These are phyloP conservation scores for Neonothopanus nambi DNA, from an alignment of 1,284 basidiomycete genomes.

Conservation along the genomic window DNA sequence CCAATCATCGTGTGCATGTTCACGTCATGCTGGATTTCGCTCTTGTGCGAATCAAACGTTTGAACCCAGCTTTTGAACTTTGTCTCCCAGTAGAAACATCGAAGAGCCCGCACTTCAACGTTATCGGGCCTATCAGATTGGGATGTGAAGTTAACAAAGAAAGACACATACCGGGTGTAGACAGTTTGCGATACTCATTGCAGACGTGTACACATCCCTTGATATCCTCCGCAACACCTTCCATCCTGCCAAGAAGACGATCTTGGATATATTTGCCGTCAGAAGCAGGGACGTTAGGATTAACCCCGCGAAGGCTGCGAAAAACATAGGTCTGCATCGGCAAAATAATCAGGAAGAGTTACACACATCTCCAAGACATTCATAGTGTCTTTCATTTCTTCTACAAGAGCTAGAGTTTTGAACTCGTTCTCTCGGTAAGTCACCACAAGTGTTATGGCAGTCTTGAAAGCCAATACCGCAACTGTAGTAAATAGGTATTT, in stretches of 20 bases:
- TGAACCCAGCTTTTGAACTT: constrained; percentile 2
- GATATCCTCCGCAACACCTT: constrained; percentile 1
- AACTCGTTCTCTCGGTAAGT: constrained; percentile 8
- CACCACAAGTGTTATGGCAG: constrained; percentile 6
- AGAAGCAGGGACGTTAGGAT: background rate
- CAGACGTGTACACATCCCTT: constrained; percentile 7
- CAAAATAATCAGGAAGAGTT: background rate
- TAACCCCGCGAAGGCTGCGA: background rate
- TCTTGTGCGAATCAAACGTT: background rate
- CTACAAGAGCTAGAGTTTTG: constrained; percentile 1
- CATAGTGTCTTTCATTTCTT: constrained; percentile 10
- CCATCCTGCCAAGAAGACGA: constrained; percentile 4
- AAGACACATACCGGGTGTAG: background rate
- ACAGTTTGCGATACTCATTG: constrained; percentile 6
- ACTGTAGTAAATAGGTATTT: background rate
- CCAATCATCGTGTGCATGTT: background rate
- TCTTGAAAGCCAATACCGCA: constrained; percentile 7
- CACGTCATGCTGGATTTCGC: constrained; percentile 7
- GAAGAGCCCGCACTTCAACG: constrained; percentile 1
- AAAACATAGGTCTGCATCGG: background rate
- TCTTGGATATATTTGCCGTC: background rate
- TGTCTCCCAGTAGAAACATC: constrained; percentile 6
- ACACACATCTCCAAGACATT: constrained; percentile 1
- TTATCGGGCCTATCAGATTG: background rate
- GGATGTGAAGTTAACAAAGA: background rate